A percentile compares a stretch with the other conserved stretches of the same genome.
Evolutionary conservation across 78 protist genomes (phyloP).

Genomic region (Cavenderia fasciculata): DNA sequence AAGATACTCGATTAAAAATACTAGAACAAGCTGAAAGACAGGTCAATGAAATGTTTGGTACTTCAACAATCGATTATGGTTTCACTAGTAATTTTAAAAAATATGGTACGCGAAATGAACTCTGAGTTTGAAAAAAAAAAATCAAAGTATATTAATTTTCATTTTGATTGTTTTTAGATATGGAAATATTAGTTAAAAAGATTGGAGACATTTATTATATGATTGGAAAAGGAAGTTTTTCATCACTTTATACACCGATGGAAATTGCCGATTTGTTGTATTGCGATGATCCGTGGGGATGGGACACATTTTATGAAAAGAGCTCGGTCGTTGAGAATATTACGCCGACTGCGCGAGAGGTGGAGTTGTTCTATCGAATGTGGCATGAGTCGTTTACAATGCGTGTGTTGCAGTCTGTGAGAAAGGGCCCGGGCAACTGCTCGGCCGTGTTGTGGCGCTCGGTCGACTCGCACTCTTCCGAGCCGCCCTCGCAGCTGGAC

Average conservation of each 20-base stretch:
- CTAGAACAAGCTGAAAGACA: conserved; percentile 60
- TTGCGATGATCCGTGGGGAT: conserved; percentile 12
- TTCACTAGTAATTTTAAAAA: conserved; percentile 13
- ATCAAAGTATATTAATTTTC: too few relatives aligned
- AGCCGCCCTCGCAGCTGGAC: background rate
- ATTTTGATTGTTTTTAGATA: too few relatives aligned
- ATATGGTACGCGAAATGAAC: background rate
- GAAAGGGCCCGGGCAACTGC: conserved; percentile 46
- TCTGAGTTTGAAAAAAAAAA: background rate
- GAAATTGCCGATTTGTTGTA: conserved; percentile 15
- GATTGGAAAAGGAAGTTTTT: conserved; percentile 70
- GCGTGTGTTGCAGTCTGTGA: conserved; percentile 34
- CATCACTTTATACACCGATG: conserved; percentile 20
- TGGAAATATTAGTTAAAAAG: conserved; percentile 24
- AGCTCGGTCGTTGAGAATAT: conserved; percentile 7
- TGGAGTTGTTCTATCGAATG: conserved; percentile 45
- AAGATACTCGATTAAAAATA: conserved; percentile 28
- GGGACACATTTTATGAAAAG: conserved; percentile 72
- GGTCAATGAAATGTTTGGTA: conserved; percentile 56
- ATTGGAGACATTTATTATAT: conserved; percentile 5
- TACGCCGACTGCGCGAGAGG: background rate
- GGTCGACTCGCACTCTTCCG: background rate
- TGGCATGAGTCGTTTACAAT: conserved; percentile 10
- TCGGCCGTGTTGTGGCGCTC: conserved; percentile 33
- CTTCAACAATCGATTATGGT: conserved; percentile 41